Conservation (phyloP, 345 rosid species). For the Hirschfeldia incana region DNA sequence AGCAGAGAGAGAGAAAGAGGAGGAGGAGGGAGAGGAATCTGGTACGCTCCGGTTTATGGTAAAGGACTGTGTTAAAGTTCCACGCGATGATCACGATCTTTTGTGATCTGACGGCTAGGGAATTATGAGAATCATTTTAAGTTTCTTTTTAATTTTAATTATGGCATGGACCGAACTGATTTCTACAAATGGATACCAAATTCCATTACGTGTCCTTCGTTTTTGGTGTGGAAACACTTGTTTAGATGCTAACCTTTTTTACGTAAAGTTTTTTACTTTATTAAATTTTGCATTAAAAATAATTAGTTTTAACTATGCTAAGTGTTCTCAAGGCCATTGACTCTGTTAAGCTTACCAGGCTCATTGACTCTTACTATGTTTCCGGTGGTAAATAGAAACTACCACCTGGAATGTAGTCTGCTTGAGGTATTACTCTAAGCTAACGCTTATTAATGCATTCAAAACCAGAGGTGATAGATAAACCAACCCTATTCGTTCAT, state of each 20-base stretch:
- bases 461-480: background rate
- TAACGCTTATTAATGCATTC: background rate
- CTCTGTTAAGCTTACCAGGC: background rate
- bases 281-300: background rate
- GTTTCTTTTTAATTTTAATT: background rate
- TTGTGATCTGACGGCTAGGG: constrained; percentile 34
- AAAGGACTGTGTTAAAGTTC: background rate
- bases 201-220: background rate
- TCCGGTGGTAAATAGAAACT: background rate
- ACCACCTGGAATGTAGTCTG: no score
- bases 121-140: constrained; percentile 1
- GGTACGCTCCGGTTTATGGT: constrained; percentile 28
- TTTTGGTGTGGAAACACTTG: background rate
- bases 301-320: background rate
- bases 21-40: constrained; percentile 14
- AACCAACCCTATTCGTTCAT: constrained; percentile 33
- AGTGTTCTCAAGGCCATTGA: background rate
- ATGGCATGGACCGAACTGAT: background rate
- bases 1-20: background rate
- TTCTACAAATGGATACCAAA: background rate
- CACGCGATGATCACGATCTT: background rate
- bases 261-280: no score
- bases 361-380: background rate
- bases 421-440: background rate
- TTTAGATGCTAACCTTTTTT: background rate